Base-by-base conservation (phyloP, 495 filamentous ascomycete genomes). In the Lasiosphaeria miniovina region DNA sequence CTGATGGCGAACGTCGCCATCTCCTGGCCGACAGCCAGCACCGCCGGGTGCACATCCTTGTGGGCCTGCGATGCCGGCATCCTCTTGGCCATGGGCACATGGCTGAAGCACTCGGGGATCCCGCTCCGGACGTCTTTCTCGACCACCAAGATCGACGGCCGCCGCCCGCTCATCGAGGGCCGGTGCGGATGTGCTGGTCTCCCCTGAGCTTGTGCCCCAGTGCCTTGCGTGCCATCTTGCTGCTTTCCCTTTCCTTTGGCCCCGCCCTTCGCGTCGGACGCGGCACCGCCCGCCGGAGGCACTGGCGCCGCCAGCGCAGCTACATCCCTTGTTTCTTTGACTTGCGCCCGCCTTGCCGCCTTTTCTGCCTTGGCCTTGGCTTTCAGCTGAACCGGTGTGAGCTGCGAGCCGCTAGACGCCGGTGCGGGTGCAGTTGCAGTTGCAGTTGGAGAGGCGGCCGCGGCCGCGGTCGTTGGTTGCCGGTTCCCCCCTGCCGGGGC, bases 21-120 rank as follows among this genome's bases (percentile, higher is more conserved):
- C 73, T 98, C 90, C 65, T 96, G 81, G 2, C 93, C 94, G 31
- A 97, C 75, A 0, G 90, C 85, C 58, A 96, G 74, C 8, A 98
- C 86, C 1, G 91, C 86, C 3, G 92, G 91, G 68, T 98, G 92
- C 17, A 98, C 88, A 66, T 97, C 93, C 68, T 93, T 94, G 36
- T 85, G 82, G 11, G 88, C 90, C 31, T 88, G 89, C 2, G 86
- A 86, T 35, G 92, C 77, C 6, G 84, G 86, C 55, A 88, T 88
- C 58, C 86, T 80, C 62, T 88, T 84, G 41, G 89, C 82, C 59
- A 90, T 90, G 65, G 94, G 88, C 12, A 97, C 73, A 71, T 97
- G 92, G 54, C 90, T 87, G 66, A 96, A 94, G 36, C 93, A 85
- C 48, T 89, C 85, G 32, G 77, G 77, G 49, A 80, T 73, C 12